A percentile compares a stretch with the other conserved stretches of the same genome.
Conservation (phyloP, 1,284 basidiomycete genomes). For the Pholiota adiposa region DNA sequence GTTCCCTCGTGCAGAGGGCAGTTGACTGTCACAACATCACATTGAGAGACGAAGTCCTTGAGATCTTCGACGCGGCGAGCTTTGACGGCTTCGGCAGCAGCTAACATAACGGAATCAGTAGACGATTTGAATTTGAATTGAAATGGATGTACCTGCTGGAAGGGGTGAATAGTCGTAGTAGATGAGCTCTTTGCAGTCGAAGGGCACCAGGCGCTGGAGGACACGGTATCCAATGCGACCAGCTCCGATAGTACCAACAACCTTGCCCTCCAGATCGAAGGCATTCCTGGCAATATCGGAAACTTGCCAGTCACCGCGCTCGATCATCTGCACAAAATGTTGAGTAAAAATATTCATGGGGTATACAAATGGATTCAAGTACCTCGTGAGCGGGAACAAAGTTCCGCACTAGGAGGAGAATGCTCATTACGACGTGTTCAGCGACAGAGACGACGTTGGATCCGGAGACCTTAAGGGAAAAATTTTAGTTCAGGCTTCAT, state of each 20-base stretch:
- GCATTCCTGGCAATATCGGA: constrained; percentile 81
- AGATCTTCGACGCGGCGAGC: constrained; percentile 83
- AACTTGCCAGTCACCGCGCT: constrained; percentile 86
- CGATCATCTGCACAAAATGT: constrained; percentile 60
- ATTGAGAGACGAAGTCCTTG: constrained; percentile 83
- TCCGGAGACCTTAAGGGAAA: constrained; percentile 66
- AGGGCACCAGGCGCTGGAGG: constrained; percentile 85
- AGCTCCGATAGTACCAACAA: constrained; percentile 87
- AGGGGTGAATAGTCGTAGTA: constrained; percentile 93
- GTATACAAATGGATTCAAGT: not conserved
- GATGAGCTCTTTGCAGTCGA: constrained; percentile 90
- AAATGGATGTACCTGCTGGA: constrained; percentile 54
- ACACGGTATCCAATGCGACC: constrained; percentile 92
- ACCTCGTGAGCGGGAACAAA: constrained; percentile 84
- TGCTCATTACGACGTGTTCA: constrained; percentile 83
- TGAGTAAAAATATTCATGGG: constrained; percentile 31
- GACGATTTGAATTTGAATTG: not conserved
- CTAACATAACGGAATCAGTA: constrained; percentile 27
- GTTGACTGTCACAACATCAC: constrained; percentile 89
- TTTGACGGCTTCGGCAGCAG: constrained; percentile 72
- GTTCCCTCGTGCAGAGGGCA: constrained; percentile 92
- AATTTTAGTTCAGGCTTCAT: not conserved
- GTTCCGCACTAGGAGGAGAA: constrained; percentile 88
- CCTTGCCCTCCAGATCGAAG: constrained; percentile 91
- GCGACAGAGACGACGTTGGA: constrained; percentile 93